Base-by-base conservation (phyloP, 108 stramenopile species). In the Nannochloropsis salina region DNA sequence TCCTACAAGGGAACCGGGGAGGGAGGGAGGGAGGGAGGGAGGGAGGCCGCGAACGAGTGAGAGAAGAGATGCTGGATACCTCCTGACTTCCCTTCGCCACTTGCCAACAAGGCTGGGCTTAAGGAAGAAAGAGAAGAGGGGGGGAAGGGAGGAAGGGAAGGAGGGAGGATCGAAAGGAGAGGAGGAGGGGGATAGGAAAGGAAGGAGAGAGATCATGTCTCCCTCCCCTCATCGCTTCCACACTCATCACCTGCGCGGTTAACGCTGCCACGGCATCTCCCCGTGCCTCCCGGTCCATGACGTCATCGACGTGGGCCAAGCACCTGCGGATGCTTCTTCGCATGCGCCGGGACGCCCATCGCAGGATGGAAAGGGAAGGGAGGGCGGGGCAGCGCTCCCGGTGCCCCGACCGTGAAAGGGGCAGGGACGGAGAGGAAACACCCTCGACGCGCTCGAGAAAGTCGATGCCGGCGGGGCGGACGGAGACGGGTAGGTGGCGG, bases 1-100 rank as follows among this genome's bases (percentile, higher is more conserved):
- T 74, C 61, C 61, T 74, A 74, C 20, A 74, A 74, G 61, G n/a
- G n/a, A 74, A n/a, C 3, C 3, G 1, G 6, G 61, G 61, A 74
- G 61, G 61, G 61, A 74, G 61, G 61, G 61, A 74, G 61, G 61
- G 61, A 4, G 61, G 61, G 61, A 74, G 61, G 61, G 61, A 74
- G 61, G 61, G 6, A 74, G n/a, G 31, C 31, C 31, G 31, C 31
- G 31, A 31, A 31, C 31, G 31, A 31, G 31, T 31, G 31, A 31
- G 31, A 31, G 0, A 1, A 31, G 31, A 31, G 31, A 31, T 31
- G 31, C 31, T 31, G 31, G 31, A 31, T 31, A 31, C 31, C 31
- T 31, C 31, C 31, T 31, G 0, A 31, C 31, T 31, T 31, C 31
- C 31, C 31, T 31, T 31, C 31, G 31, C 31, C 31, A 31, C 31